phyloP scores from a whole-genome alignment of 1,139 yeast genomes.

The Wickerhamiella pararugosa region DNA sequence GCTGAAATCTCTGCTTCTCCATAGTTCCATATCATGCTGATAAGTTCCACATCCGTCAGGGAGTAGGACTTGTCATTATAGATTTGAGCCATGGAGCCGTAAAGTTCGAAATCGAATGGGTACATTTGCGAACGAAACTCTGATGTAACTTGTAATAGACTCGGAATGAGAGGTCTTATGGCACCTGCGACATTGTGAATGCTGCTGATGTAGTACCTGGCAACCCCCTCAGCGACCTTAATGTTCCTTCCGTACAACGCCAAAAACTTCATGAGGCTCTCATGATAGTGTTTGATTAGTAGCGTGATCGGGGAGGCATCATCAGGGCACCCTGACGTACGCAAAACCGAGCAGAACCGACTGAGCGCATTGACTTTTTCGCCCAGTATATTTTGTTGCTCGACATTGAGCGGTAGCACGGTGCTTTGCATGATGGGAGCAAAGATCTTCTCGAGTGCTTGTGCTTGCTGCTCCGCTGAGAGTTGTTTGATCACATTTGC shows the following conservation, averaged over 20 bases:
- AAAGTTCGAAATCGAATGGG: constrained; percentile 11
- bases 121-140: constrained; percentile 1
- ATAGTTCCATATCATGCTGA: constrained; percentile 37
- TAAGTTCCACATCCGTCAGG: constrained; percentile 28
- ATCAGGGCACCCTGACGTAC: constrained; percentile 1
- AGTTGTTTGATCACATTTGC: constrained; percentile 66
- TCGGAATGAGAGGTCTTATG: constrained; percentile 5
- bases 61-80: constrained; percentile 18
- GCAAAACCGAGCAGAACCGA: constrained; percentile 11
- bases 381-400: constrained; percentile 8
- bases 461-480: constrained; percentile 30
- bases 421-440: constrained; percentile 43
- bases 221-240: constrained; percentile 9
- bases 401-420: constrained; percentile 9
- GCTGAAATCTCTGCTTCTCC: constrained; percentile 32
- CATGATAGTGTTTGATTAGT: constrained; percentile 10
- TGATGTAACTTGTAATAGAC: constrained; percentile 7
- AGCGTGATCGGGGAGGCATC: constrained; percentile 10
- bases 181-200: constrained; percentile 9
- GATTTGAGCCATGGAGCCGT: constrained; percentile 13
- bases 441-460: constrained; percentile 44
- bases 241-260: constrained; percentile 5
- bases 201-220: constrained; percentile 11
- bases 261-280: constrained; percentile 7
- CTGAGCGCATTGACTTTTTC: constrained; percentile 14